Base-by-base conservation (phyloP, 2,329 filamentous ascomycete species). In the Penicillium sp. region DNA sequence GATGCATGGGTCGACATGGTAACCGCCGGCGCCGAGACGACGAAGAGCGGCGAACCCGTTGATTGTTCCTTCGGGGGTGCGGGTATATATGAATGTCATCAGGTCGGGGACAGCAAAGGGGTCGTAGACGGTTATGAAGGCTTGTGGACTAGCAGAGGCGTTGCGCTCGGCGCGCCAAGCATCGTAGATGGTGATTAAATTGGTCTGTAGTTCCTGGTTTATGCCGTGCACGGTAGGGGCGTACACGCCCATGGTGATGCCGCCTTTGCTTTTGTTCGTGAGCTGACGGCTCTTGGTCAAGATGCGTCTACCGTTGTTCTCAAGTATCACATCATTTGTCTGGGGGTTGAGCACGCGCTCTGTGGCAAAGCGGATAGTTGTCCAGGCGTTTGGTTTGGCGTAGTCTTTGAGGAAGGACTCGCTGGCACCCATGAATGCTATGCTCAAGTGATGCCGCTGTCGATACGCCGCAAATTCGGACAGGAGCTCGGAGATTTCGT, bases 1-100 rank as follows among this genome's bases (percentile, higher is more conserved):
- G 18, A 76, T 69, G 53, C 67, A 76, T 0, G 75, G 76, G 44
- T 78, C 76, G n/a, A 78, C 55, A 51, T 78, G 75, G 53, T 76
- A 77, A 14, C 74, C 75, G 16, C 70, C 67, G 5, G 67, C 66
- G 24, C 74, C 72, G 11, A 77, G 63, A 18, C 65, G 69, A 10
- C 76, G 69, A 2, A 78, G 63, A 1, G 71, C 75, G 0, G 74
- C 74, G 42, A 77, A 76, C 0, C 75, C 75, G 46, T 72, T 73
- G 9, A 70, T 63, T 0, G 20, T 46, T 0, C 70, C 71, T 20
- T 67, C 61, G 1, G 66, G 56, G 10, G 63, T 66, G 24, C 66
- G 67, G 1, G 72, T 70, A 52, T 77, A 77, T 18, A 78, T 66
- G 61, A 74, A 78, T 3, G 68, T 74, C 74, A 77, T 77, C 0